These are phyloP conservation scores for Cladobotryum mycophilum DNA, from an alignment of 2,329 filamentous ascomycete genomes.

Conservation along the genomic window DNA sequence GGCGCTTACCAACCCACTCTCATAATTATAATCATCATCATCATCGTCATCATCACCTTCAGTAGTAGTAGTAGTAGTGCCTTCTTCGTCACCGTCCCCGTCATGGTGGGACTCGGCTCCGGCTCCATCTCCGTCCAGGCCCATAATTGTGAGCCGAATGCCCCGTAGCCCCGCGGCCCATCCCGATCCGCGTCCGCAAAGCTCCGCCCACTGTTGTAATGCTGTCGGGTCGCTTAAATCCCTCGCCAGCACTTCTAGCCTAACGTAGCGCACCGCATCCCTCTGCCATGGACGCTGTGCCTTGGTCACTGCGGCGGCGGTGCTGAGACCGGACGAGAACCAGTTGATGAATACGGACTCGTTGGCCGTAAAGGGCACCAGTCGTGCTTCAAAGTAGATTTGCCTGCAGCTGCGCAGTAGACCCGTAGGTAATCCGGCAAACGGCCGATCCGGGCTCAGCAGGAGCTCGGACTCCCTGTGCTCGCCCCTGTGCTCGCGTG, in stretches of 20 bases:
- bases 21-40: too few species aligned
- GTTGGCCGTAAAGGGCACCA: constrained; percentile 35
- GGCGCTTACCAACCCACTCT: too few species aligned
- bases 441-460: constrained; percentile 27
- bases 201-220: constrained; percentile 28
- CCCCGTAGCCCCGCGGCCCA: constrained; percentile 32
- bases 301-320: constrained; percentile 32
- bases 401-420: constrained; percentile 34
- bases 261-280: constrained; percentile 31
- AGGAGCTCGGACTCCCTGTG: constrained; percentile 16
- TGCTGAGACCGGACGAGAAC: constrained; percentile 39
- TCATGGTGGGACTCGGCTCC: constrained; percentile 6
- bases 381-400: constrained; percentile 37
- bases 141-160: constrained; percentile 34
- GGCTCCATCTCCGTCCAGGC: constrained; percentile 15
- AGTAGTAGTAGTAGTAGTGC: neutral
- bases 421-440: constrained; percentile 34
- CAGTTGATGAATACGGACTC: constrained; percentile 43
- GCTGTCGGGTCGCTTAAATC: constrained; percentile 27
- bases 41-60: too few species aligned
- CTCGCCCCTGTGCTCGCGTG: neutral
- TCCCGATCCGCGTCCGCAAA: constrained; percentile 24
- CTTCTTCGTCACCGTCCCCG: constrained; percentile 14
- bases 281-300: constrained; percentile 37
- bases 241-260: constrained; percentile 34